Base-by-base conservation (phyloP, 495 filamentous ascomycete genomes). In the Apodospora peruviana region DNA sequence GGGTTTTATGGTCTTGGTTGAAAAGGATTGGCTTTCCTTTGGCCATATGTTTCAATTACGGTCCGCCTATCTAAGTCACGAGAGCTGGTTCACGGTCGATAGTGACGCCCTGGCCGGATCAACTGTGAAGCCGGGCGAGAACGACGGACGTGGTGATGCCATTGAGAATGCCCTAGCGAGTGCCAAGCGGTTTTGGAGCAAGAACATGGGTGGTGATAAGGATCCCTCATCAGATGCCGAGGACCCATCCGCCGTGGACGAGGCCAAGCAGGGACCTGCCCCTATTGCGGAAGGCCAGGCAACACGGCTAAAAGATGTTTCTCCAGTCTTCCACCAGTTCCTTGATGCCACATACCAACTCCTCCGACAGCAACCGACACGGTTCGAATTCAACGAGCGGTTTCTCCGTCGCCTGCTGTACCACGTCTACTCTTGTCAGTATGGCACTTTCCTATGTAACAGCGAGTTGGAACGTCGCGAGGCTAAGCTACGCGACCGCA, bases 241-340 rank as follows among this genome's bases (percentile, higher is more conserved):
- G 43, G 79, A 85, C 21, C 61, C 67, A 4, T 74, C 80, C 39
- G 78, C 83, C 3, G 68, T 72, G 21, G 66, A 68, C 3, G 69
- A 73, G 25, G 57, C 52, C 23, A 65, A 67, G 36, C 57, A 53
- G 32, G 45, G 43, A 14, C 20, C 51, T 8, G 23, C 48, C 5
- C 47, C 58, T 16, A 48, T 42, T 9, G 55, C 72, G 51, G 62
- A 74, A 42, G 57, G 52, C 41, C 57, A 79, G 55, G 68, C 70
- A 29, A 79, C 77, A 24, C 78, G 77, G 41, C 64, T 72, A 22
- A 95, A 89, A 48, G 91, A 97, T 62, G 88, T 91, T 2, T 90
- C 86, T n/a, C 94, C 94, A 0, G 85, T 97, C 11, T 97, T 99
- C 69, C 94, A 99, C 58, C 94, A 99, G 62, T 99, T 97, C 66